Evolutionary conservation across 2,329 filamentous ascomycete genomes (phyloP).

Genomic region (Fusarium poae): DNA sequence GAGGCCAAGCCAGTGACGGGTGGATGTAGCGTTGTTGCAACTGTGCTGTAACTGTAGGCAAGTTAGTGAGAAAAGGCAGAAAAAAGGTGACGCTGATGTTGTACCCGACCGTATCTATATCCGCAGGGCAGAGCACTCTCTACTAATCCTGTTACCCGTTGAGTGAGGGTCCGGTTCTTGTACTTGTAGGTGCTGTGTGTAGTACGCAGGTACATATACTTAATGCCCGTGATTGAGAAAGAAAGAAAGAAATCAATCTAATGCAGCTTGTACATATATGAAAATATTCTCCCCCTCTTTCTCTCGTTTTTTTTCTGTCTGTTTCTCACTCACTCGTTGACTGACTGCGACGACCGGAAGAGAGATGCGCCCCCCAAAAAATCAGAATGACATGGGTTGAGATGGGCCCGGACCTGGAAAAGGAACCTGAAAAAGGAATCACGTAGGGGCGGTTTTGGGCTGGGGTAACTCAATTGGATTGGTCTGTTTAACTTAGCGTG

Average conservation of each 20-base stretch:
- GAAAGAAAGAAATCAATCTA: background rate
- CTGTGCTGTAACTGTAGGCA: constrained; percentile 10
- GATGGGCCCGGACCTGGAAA: constrained; percentile 35
- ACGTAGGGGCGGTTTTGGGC: constrained; percentile 47
- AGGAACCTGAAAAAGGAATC: constrained; percentile 45
- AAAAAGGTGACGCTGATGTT: constrained; percentile 43
- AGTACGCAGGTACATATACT: constrained; percentile 12
- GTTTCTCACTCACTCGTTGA: background rate
- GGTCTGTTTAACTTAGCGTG: constrained; percentile 45
- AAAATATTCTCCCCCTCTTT: constrained; percentile 7
- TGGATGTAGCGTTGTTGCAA: constrained; percentile 34
- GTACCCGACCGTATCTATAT: constrained; percentile 50
- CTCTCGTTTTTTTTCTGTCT: constrained; percentile 1
- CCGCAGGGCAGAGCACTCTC: constrained; percentile 34
- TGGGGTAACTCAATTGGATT: constrained; percentile 49
- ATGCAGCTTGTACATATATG: constrained; percentile 21
- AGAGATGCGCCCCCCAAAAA: constrained; percentile 34
- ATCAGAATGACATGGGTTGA: constrained; percentile 37
- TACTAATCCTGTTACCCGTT: constrained; percentile 4
- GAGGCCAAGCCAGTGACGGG: constrained; percentile 23
- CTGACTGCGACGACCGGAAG: constrained; percentile 22
- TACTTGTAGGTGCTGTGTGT: background rate
- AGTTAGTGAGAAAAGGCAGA: constrained; percentile 21
- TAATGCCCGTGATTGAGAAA: background rate
- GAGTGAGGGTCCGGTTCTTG: constrained; percentile 1